phyloP scores from a whole-genome alignment of 2,329 filamentous ascomycete genomes.

The Aspergillus pseudotamarii region DNA sequence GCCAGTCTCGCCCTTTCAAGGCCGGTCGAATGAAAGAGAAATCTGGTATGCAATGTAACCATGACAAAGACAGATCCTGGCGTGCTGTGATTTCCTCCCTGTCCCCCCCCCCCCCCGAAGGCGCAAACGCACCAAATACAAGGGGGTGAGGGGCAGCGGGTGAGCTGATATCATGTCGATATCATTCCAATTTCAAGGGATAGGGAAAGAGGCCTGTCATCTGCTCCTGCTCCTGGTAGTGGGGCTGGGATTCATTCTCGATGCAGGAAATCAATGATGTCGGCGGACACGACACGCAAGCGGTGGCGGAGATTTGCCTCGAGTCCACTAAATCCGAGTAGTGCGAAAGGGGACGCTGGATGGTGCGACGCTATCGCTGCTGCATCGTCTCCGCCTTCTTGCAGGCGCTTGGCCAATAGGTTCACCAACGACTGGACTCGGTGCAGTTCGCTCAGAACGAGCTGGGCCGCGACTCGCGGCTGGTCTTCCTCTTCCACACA shows the following conservation, averaged over 20 bases:
- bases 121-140: too few relatives aligned
- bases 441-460: background rate
- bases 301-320: background rate
- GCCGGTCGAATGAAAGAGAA: too few relatives aligned
- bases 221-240: too few relatives aligned
- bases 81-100: too few relatives aligned
- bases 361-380: background rate
- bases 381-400: background rate
- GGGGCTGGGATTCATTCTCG: background rate
- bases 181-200: too few relatives aligned
- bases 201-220: too few relatives aligned
- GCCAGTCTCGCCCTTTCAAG: too few relatives aligned
- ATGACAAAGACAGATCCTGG: too few relatives aligned
- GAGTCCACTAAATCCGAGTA: background rate
- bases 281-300: background rate
- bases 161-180: too few relatives aligned
- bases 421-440: background rate
- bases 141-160: too few relatives aligned
- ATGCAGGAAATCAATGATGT: background rate
- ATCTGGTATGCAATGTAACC: too few relatives aligned
- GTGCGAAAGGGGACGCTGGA: background rate
- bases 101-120: too few relatives aligned
- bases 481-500: background rate
- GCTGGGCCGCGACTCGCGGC: background rate
- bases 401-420: background rate